Percentiles rank a stretch among this genome's conserved stretches.
phyloP scores from a whole-genome alignment of 2,329 filamentous ascomycete genomes.

The Parastagonospora nodorum region DNA sequence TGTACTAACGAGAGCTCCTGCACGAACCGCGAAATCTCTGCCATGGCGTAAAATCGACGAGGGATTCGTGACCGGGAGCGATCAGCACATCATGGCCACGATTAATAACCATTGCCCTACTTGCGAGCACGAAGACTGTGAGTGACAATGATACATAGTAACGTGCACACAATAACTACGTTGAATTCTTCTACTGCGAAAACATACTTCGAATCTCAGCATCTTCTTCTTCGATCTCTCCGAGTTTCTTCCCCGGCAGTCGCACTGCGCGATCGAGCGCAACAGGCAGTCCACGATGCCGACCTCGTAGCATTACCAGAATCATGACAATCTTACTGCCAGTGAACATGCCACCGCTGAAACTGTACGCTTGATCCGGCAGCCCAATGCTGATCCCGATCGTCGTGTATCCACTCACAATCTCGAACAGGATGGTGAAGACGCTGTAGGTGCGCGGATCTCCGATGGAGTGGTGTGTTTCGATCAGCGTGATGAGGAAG shows the following conservation, averaged over 20 bases:
- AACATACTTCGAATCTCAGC: constrained; percentile 23
- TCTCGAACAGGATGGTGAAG: constrained; percentile 26
- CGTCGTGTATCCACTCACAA: constrained; percentile 27
- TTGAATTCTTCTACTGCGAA: constrained; percentile 4
- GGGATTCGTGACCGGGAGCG: too few relatives aligned
- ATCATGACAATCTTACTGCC: constrained; percentile 29
- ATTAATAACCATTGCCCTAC: too few relatives aligned
- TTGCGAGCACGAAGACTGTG: too few relatives aligned
- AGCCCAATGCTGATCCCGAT: constrained; percentile 28
- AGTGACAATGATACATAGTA: too few relatives aligned
- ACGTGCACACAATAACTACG: too few relatives aligned
- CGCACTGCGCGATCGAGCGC: constrained; percentile 27
- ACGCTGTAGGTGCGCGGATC: constrained; percentile 26
- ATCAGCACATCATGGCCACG: too few relatives aligned
- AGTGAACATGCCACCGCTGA: constrained; percentile 26
- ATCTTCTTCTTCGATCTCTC: constrained; percentile 26
- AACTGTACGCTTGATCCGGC: constrained; percentile 25
- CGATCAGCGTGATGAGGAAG: constrained; percentile 29
- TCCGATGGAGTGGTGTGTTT: constrained; percentile 26
- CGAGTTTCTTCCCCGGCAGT: constrained; percentile 23
- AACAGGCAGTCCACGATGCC: constrained; percentile 26
- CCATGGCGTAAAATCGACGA: too few relatives aligned
- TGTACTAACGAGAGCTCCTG: too few relatives aligned
- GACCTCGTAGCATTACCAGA: constrained; percentile 21
- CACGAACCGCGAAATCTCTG: too few relatives aligned